A percentile compares a stretch with the other conserved stretches of the same genome.
Evolutionary conservation across 306 rosid species (phyloP).

Genomic region (Cicer pinnatifidum): DNA sequence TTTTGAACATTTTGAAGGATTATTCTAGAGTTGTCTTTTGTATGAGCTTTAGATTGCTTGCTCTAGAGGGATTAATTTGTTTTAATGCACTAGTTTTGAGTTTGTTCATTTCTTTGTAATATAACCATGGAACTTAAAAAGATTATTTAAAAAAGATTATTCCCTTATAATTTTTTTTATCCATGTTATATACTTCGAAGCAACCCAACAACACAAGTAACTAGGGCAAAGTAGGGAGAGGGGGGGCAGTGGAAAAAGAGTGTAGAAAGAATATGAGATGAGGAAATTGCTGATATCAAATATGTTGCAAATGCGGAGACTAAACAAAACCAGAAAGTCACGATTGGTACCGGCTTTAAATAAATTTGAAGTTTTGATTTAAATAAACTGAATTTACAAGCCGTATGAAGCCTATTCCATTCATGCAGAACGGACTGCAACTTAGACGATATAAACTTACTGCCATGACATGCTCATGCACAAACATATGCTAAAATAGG

Average conservation of each 20-base stretch:
- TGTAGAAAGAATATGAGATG: background rate
- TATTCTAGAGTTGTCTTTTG: too few relatives aligned
- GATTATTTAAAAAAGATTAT: too few relatives aligned
- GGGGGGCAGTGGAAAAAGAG: too few relatives aligned
- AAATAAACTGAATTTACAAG: constrained; percentile 28
- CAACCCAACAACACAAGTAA: background rate
- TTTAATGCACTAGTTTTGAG: too few relatives aligned
- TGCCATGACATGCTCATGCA: constrained; percentile 40
- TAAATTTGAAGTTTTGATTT: constrained; percentile 3
- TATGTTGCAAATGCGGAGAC: background rate
- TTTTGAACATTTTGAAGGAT: too few relatives aligned
- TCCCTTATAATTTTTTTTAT: too few relatives aligned
- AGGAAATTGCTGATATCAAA: background rate
- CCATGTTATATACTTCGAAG: background rate
- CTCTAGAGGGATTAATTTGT: too few relatives aligned
- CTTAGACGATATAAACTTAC: background rate
- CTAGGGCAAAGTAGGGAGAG: background rate
- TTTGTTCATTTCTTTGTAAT: too few relatives aligned
- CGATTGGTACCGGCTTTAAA: background rate
- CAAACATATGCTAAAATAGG: constrained; percentile 35
- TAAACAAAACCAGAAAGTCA: background rate
- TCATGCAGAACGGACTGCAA: constrained; percentile 27
- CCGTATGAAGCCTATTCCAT: background rate
- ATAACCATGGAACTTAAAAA: too few relatives aligned
- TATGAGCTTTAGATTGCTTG: too few relatives aligned